Evolutionary conservation across 192 early-diverging fungal species (phyloP).

Genomic region (Helicostylum pulchrum): DNA sequence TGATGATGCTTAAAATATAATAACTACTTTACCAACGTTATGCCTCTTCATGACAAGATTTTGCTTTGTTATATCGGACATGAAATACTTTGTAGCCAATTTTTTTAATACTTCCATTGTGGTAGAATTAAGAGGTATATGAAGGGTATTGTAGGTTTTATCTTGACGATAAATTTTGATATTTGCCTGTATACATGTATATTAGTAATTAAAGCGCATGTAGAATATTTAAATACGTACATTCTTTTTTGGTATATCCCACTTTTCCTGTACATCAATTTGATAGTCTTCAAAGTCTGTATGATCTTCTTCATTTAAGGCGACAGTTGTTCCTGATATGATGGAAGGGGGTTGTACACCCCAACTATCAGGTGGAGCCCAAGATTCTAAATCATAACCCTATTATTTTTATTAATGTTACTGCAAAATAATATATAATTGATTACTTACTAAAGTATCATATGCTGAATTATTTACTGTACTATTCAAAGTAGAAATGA

Average conservation of each 20-base stretch:
- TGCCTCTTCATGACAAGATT: constrained; percentile 25
- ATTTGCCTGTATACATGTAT: constrained; percentile 37
- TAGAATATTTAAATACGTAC: background rate
- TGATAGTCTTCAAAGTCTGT: constrained; percentile 35
- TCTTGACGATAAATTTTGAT: constrained; percentile 81
- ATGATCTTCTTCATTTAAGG: constrained; percentile 30
- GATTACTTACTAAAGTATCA: background rate
- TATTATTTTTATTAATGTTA: background rate
- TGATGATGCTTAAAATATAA: background rate
- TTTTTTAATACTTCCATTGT: constrained; percentile 70
- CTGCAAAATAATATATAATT: background rate
- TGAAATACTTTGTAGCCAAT: constrained; percentile 80
- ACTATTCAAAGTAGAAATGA: background rate
- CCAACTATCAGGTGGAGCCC: constrained; percentile 72
- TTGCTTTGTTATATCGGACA: constrained; percentile 58
- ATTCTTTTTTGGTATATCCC: constrained; percentile 25
- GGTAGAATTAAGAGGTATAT: constrained; percentile 62
- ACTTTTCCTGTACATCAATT: constrained; percentile 20
- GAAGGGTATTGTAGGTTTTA: constrained; percentile 75
- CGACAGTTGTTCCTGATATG: background rate
- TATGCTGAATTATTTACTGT: no score
- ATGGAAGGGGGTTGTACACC: constrained; percentile 50
- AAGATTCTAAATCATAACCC: constrained; percentile 10
- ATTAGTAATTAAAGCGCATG: background rate
- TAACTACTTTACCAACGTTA: constrained; percentile 16